Percentiles rank a stretch among this genome's conserved stretches.
Evolutionary conservation across 1,139 yeast genomes (phyloP).

Genomic region (Casaregolazyma lundiana): DNA sequence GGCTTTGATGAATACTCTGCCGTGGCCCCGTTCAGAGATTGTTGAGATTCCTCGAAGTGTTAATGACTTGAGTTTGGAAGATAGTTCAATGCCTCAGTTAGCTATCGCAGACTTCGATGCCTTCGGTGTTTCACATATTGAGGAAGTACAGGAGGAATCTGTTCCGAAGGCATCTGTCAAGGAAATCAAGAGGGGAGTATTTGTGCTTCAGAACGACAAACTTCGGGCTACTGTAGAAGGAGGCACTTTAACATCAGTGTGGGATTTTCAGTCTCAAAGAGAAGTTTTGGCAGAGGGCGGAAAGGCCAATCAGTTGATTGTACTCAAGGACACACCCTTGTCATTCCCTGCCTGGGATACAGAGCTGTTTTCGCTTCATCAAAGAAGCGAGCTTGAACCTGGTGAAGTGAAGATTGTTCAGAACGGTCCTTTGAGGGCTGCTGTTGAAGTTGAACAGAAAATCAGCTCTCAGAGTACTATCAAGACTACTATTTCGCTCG

Average conservation of each 20-base stretch:
- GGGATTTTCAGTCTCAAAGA: constrained; percentile 54
- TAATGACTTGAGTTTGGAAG: constrained; percentile 2
- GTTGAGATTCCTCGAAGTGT: constrained; percentile 35
- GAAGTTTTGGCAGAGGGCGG: constrained; percentile 65
- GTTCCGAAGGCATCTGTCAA: constrained; percentile 29
- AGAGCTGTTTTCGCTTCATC: constrained; percentile 76
- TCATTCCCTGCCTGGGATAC: constrained; percentile 98
- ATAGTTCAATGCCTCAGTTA: constrained; percentile 6
- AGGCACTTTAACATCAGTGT: constrained; percentile 66
- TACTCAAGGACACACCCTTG: constrained; percentile 86
- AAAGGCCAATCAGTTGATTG: constrained; percentile 66
- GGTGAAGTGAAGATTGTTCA: constrained; percentile 45
- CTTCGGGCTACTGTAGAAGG: constrained; percentile 54
- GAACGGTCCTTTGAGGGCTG: constrained; percentile 55
- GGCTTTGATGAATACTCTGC: constrained; percentile 52
- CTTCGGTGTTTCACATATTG: constrained; percentile 15
- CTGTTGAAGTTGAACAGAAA: constrained; percentile 52
- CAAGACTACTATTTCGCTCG: constrained; percentile 65
- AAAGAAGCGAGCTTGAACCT: constrained; percentile 49
- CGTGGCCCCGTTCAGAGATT: constrained; percentile 63
- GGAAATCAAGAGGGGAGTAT: constrained; percentile 40
- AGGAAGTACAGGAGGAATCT: constrained; percentile 2
- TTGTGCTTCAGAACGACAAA: constrained; percentile 54
- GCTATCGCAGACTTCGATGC: constrained; percentile 17
- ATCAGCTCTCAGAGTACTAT: constrained; percentile 56